A percentile compares a stretch with the other conserved stretches of the same genome.
phyloP scores from a whole-genome alignment of 345 rosid species.

The Brassica incana region DNA sequence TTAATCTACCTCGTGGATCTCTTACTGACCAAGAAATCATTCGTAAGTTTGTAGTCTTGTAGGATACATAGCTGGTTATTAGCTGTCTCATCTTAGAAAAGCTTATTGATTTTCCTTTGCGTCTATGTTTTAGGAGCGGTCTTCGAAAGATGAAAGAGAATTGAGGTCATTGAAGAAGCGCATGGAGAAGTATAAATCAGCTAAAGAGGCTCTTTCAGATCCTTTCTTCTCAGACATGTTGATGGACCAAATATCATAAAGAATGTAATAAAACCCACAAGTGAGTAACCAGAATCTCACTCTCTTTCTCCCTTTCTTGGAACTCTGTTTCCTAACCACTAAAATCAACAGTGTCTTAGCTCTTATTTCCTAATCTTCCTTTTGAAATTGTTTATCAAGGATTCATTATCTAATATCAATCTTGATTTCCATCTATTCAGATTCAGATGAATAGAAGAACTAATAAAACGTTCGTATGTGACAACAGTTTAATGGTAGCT shows the following conservation, averaged over 20 bases:
- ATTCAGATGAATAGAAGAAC: conserved; percentile 20
- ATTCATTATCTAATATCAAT: not conserved
- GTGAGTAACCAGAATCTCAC: conserved; percentile 7
- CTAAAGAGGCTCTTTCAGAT: conserved; percentile 76
- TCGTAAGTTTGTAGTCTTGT: conserved; percentile 53
- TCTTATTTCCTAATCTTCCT: not conserved
- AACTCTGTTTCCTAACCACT: conserved; percentile 12
- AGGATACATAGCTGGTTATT: not conserved
- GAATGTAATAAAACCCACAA: not conserved
- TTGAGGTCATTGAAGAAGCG: conserved; percentile 80
- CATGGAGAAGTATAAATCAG: conserved; percentile 68
- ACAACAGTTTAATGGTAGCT: conserved; percentile 30
- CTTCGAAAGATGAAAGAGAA: conserved; percentile 70
- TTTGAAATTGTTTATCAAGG: conserved; percentile 12
- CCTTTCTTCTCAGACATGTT: conserved; percentile 68
- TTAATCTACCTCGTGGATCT: conserved; percentile 79
- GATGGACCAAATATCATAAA: conserved; percentile 28
- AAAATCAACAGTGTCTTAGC: conserved; percentile 13
- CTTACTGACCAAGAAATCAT: conserved; percentile 80
- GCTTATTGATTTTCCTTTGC: not conserved
- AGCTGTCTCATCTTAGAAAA: conserved; percentile 6
- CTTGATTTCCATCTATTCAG: conserved; percentile 7
- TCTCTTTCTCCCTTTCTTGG: conserved; percentile 9
- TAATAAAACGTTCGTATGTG: not conserved
- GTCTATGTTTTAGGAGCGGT: conserved; percentile 53